Evolutionary conservation across 2,329 filamentous ascomycete genomes (phyloP), one percentile per base, ranked within the genome.

Genomic region (Fusarium pseudocircinatum): DNA sequence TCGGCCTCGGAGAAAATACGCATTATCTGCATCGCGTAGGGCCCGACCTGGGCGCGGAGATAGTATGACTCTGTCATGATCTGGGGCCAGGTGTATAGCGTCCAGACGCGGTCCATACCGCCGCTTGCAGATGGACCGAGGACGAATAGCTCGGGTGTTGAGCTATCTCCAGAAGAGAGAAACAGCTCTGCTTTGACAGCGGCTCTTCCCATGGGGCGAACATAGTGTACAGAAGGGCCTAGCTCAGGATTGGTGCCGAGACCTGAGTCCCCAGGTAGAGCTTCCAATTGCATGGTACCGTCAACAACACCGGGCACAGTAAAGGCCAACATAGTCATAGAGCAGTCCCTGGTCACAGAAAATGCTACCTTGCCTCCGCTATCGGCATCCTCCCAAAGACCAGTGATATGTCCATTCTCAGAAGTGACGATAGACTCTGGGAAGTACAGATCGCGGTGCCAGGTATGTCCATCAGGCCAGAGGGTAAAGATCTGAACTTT

Each of bases 301-400:
- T 50, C 47, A 3, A 34, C 30, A 14, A 50, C 30, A 0, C 22
- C 30, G 7, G 47, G 30, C 7, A 50, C 30, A 20, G 28, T 0
- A 20, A 50, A 50, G 12, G 12, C 8, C 47, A 50, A 11, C 0
- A 20, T 0, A 11, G 30, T 4, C 11, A 50, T 1, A 1, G 28
- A 24, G 4, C 4, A 50, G 16, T 50, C 30, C 1, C n/a, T 20
- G 2, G 47, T 15, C 47, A 50, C 16, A 34, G n/a, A 50, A 6
- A 50, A 50, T 2, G 30, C 24, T 3, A 34, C n/a, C 0, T 24
- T 50, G 2, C 47, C 8, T 7, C 47, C 30, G 0, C 4, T 15
- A 18, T 0, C 22, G 0, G 2, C 12, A 34, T 34, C n/a, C 0
- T 50, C 16, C 47, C 47, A 50, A 0, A 24, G 11, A 14, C 30